Evolutionary conservation across 2,329 filamentous ascomycete species (phyloP).

Genomic region (Xylaria sp.): DNA sequence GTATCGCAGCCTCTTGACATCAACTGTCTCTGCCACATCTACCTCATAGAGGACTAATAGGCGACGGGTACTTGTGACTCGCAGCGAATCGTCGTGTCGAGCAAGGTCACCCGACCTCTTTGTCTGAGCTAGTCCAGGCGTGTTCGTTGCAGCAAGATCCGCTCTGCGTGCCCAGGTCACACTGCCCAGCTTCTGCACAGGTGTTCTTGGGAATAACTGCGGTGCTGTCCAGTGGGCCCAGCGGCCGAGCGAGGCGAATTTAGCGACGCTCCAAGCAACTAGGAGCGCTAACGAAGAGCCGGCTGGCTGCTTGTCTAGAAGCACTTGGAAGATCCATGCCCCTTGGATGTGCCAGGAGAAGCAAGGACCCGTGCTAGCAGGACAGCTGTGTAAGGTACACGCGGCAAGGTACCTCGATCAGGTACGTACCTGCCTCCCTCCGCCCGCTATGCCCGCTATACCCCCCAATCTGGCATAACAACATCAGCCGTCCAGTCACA

Average conservation of each 20-base stretch:
- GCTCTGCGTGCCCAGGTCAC: slow-evolving; percentile 26
- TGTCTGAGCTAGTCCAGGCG: slow-evolving; percentile 32
- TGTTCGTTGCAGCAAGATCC: slow-evolving; percentile 31
- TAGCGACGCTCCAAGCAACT: slow-evolving; percentile 30
- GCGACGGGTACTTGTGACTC: slow-evolving; percentile 29
- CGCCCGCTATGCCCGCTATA: slow-evolving; percentile 15
- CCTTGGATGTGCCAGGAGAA: slow-evolving; percentile 35
- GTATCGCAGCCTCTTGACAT: neutral
- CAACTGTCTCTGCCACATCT: slow-evolving; percentile 13
- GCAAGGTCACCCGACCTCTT: slow-evolving; percentile 37
- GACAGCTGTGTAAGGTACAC: slow-evolving; percentile 19
- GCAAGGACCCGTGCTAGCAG: slow-evolving; percentile 29
- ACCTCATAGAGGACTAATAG: neutral
- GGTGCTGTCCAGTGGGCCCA: slow-evolving; percentile 28
- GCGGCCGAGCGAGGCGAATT: slow-evolving; percentile 27
- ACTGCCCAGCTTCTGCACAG: slow-evolving; percentile 3
- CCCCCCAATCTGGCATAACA: neutral
- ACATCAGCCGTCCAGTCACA: slow-evolving; percentile 13
- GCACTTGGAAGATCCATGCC: slow-evolving; percentile 38
- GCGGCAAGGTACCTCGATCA: slow-evolving; percentile 23
- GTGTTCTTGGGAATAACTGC: slow-evolving; percentile 23
- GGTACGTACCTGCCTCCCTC: slow-evolving; percentile 20
- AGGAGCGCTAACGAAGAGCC: slow-evolving; percentile 38
- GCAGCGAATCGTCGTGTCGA: slow-evolving; percentile 30
- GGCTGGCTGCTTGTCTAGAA: slow-evolving; percentile 40